phyloP scores from a whole-genome alignment of 306 rosid genomes.

The Prunus persica region DNA sequence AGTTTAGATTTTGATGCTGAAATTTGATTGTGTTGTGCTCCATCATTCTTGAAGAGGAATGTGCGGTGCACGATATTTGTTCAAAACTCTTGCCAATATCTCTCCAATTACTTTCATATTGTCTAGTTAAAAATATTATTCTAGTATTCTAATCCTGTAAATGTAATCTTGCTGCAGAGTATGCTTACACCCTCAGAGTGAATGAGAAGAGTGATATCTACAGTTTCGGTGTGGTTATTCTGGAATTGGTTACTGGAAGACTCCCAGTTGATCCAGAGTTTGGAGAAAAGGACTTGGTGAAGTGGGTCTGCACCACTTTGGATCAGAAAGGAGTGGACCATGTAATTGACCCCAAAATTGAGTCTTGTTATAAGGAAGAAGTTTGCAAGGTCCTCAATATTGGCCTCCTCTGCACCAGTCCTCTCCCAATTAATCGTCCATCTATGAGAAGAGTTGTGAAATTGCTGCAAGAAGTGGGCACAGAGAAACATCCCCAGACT shows the following conservation, averaged over 20 bases:
- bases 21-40: background rate
- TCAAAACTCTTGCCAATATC: background rate
- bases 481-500: conserved; percentile 20
- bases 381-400: conserved; percentile 78
- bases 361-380: conserved; percentile 68
- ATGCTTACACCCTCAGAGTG: conserved; percentile 87
- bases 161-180: conserved; percentile 48
- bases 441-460: conserved; percentile 41
- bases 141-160: background rate
- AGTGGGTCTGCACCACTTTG: conserved; percentile 78
- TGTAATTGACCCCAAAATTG: conserved; percentile 66
- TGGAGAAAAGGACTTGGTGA: conserved; percentile 89
- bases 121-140: background rate
- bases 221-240: conserved; percentile 89
- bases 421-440: conserved; percentile 60
- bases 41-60: background rate
- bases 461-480: conserved; percentile 31
- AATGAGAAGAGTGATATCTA: conserved; percentile 94
- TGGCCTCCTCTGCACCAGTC: conserved; percentile 86
- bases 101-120: background rate
- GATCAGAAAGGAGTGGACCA: conserved; percentile 78
- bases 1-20: background rate
- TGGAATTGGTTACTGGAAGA: conserved; percentile 74
- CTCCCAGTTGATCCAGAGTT: conserved; percentile 76
- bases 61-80: background rate